Conservation (phyloP, 2,329 filamentous ascomycete species). For the Monosporascus cannonballus region DNA sequence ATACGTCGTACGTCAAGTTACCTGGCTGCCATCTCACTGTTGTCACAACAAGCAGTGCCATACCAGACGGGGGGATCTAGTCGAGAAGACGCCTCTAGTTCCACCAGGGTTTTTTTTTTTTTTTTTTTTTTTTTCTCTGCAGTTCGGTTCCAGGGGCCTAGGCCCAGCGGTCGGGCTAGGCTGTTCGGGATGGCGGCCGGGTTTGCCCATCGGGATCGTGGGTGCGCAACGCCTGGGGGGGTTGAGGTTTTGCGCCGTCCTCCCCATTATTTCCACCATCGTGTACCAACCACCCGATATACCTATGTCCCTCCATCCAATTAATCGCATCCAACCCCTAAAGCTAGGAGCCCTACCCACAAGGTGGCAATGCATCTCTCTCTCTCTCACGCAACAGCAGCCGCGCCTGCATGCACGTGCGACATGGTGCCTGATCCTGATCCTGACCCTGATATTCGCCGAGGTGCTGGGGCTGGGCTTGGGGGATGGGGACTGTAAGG, state of each 20-base stretch:
- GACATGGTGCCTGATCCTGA: constrained; percentile 31
- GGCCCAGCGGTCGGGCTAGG: constrained; percentile 22
- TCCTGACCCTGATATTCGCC: constrained; percentile 40
- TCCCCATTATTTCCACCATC: too few relatives aligned
- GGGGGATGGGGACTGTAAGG: too few relatives aligned
- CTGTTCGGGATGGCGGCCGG: constrained; percentile 40
- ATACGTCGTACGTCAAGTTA: neutral
- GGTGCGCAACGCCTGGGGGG: constrained; percentile 19
- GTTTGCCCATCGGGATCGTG: constrained; percentile 39
- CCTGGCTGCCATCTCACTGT: too few relatives aligned
- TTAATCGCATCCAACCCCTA: too few relatives aligned
- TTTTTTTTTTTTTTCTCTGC: constrained; percentile 21
- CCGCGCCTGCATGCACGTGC: constrained; percentile 34
- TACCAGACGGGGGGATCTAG: constrained; percentile 24
- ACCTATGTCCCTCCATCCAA: too few relatives aligned
- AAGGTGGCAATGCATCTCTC: too few relatives aligned
- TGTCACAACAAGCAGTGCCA: neutral
- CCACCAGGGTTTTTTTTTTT: constrained; percentile 34
- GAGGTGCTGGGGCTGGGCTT: constrained; percentile 33
- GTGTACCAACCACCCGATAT: too few relatives aligned
- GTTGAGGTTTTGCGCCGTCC: too few relatives aligned
- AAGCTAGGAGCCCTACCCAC: too few relatives aligned
- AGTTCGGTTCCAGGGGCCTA: constrained; percentile 34
- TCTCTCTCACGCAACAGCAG: constrained; percentile 25
- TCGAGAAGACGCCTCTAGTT: constrained; percentile 31